Base-by-base conservation (phyloP, 2,329 filamentous ascomycete species). In the Sordariomycetes sp. region DNA sequence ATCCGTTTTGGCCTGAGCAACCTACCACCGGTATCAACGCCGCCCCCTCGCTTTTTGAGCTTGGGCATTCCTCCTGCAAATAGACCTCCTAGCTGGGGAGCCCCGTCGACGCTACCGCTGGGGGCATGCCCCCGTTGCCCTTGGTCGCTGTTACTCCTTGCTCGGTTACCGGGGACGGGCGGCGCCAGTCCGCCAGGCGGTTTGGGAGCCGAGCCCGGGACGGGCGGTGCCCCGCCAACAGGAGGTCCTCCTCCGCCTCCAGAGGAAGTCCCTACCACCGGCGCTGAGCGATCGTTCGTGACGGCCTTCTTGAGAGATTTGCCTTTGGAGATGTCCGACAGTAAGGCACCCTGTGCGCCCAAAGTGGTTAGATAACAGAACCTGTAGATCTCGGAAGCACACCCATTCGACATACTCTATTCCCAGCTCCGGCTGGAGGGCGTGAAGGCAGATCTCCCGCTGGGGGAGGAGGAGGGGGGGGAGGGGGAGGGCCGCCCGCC, bases 31-130 rank as follows among this genome's bases (percentile, higher is more conserved):
- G 89, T 93, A 71, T 90, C 81, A 60, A 93, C 77, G 46, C 88
- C 88, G 54, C 89, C 92, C 59, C 90, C 88, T 3, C 86, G 81
- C 76, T 95, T 97, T 70, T 89, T 89, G 67, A 99, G 71, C 74
- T 97, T 97, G 2, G 94, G 94, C 83, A 97, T 97, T 43, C 93
- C 94, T 40, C 90, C 92, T 1, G 89, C 90, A 68, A 99, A 96
- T 28, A 99, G 72, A 1, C 94, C 94, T 34, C 78, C 93, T 12
- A 97, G 72, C 69, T 97, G 93, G 12, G 91, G 90, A 54, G 89
- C 83, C 22, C 83, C 72, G 24, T 86, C 81, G 64, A 79, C 72
- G 28, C 61, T 62, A 14, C 60, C 58, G 22, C 50, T 59, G 4
- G 60, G 32, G 20, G 56, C 58, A n/a, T 62, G 61, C 1, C 72